phyloP scores from a whole-genome alignment of 2,329 filamentous ascomycete genomes.

The Acephala macrosclerotiorum region DNA sequence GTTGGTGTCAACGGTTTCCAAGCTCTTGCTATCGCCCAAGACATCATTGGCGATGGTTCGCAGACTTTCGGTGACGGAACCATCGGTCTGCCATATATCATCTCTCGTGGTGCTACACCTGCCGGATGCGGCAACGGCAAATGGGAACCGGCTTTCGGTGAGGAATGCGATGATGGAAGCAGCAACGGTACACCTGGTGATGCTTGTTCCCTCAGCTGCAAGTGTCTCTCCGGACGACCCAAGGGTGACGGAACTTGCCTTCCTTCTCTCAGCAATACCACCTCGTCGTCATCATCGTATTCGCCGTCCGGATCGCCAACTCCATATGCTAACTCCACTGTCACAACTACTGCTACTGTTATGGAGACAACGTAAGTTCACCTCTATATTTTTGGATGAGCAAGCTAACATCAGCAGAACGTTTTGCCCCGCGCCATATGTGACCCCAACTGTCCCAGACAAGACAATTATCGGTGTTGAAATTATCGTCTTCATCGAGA shows the following conservation, averaged over 20 bases:
- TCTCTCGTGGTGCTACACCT: constrained; percentile 51
- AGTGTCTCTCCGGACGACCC: constrained; percentile 45
- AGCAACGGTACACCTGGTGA: constrained; percentile 45
- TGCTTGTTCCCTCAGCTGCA: constrained; percentile 49
- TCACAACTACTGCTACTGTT: constrained; percentile 21
- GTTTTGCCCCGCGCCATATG: constrained; percentile 28
- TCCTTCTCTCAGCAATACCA: constrained; percentile 19
- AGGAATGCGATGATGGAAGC: constrained; percentile 51
- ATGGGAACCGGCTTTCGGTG: constrained; percentile 44
- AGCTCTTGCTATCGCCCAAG: constrained; percentile 50
- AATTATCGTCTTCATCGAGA: constrained; percentile 42
- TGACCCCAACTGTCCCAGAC: constrained; percentile 29
- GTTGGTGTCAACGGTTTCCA: constrained; percentile 47
- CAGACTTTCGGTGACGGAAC: constrained; percentile 47
- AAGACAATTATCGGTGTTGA: constrained; percentile 43
- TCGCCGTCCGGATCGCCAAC: constrained; percentile 12
- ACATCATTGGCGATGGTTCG: constrained; percentile 45
- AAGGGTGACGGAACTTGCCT: constrained; percentile 39
- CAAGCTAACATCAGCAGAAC: constrained; percentile 22
- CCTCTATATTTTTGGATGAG: background rate
- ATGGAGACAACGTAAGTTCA: constrained; percentile 22
- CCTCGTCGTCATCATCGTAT: constrained; percentile 18
- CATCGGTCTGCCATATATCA: constrained; percentile 51
- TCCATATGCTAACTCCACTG: constrained; percentile 24
- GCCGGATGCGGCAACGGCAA: constrained; percentile 50